A percentile compares a stretch with the other conserved stretches of the same genome.
Evolutionary conservation across 1,284 basidiomycete species (phyloP).

Genomic region (Tilletia setariae): DNA sequence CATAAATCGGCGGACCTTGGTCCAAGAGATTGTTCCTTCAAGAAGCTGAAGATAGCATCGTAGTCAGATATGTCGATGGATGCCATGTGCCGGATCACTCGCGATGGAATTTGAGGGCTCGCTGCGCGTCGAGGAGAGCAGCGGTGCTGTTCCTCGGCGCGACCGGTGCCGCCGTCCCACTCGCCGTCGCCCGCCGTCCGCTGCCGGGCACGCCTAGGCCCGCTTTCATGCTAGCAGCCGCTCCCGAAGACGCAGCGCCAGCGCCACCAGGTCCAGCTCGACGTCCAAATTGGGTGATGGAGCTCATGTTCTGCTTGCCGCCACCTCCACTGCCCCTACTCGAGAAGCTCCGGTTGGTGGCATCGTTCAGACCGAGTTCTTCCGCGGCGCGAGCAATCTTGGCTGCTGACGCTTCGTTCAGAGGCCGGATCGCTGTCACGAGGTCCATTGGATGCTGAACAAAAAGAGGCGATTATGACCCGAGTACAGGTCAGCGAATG

Average conservation of each 20-base stretch:
- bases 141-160: not conserved
- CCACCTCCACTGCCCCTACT: not conserved
- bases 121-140: not conserved
- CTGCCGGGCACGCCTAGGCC: not conserved
- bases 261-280: not conserved
- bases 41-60: no score
- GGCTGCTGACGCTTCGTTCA: not conserved
- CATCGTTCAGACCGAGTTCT: not conserved
- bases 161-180: not conserved
- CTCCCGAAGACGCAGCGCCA: not conserved
- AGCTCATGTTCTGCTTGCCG: slow-evolving; percentile 9
- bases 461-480: not conserved
- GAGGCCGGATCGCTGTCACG: not conserved
- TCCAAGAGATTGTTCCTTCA: no score
- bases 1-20: no score
- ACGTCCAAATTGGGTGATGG: slow-evolving; percentile 6
- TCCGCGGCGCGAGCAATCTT: not conserved
- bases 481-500: no score
- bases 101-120: not conserved
- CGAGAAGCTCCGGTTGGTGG: not conserved
- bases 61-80: not conserved
- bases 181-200: not conserved
- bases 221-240: not conserved
- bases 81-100: not conserved
- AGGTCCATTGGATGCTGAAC: not conserved